A percentile compares a stretch with the other conserved stretches of the same genome.
Evolutionary conservation across 331 rosid species (phyloP).

Genomic region (Pyrus hybrid): DNA sequence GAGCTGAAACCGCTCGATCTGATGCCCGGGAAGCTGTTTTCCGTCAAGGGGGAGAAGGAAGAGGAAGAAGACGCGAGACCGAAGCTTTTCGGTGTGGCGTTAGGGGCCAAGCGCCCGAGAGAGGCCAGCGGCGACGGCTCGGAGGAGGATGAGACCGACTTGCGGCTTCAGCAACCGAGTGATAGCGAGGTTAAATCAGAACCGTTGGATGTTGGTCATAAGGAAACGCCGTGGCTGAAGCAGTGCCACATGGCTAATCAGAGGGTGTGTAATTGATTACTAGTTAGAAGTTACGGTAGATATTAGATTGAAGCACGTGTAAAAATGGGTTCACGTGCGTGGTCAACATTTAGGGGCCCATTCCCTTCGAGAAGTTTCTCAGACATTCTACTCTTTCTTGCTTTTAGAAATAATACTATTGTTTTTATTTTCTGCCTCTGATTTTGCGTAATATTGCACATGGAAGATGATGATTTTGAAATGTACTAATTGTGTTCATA

Average conservation of each 20-base stretch:
- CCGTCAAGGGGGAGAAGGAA: slow-evolving; percentile 4
- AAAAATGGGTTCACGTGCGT: slow-evolving; percentile 31
- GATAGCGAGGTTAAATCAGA: slow-evolving; percentile 39
- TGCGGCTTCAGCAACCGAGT: slow-evolving; percentile 35
- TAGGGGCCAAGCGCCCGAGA: slow-evolving; percentile 59
- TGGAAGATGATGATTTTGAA: neutral
- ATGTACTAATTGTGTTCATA: too few species aligned
- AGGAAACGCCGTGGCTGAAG: slow-evolving; percentile 46
- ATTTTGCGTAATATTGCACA: neutral
- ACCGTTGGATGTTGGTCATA: slow-evolving; percentile 38
- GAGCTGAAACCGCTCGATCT: slow-evolving; percentile 43
- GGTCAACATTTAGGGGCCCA: slow-evolving; percentile 39
- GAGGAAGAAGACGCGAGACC: slow-evolving; percentile 26
- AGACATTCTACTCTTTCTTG: slow-evolving; percentile 6
- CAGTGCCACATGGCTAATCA: slow-evolving; percentile 39
- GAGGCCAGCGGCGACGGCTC: slow-evolving; percentile 15
- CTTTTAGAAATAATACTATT: neutral
- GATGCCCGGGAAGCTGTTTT: slow-evolving; percentile 31
- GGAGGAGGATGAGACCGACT: slow-evolving; percentile 35
- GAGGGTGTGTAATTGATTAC: slow-evolving; percentile 45
- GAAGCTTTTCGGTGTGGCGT: slow-evolving; percentile 61
- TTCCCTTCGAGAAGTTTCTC: slow-evolving; percentile 44
- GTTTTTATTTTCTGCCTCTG: neutral
- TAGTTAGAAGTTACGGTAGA: neutral
- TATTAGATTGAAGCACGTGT: slow-evolving; percentile 27